Evolutionary conservation across 2,329 filamentous ascomycete genomes (phyloP).

Genomic region (Sclerotinia nivalis): DNA sequence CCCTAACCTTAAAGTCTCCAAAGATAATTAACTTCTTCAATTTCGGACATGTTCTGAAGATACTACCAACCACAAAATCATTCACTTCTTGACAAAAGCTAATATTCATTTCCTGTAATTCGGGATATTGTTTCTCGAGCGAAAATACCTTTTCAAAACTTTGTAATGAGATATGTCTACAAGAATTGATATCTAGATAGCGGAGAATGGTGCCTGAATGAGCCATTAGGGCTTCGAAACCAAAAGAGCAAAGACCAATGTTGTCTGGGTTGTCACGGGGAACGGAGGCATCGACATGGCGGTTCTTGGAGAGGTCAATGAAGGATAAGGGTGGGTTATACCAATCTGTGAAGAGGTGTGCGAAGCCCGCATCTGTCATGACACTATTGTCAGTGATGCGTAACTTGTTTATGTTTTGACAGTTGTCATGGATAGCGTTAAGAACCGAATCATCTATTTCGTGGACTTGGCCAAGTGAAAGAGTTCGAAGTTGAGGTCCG

Average conservation of each 20-base stretch:
- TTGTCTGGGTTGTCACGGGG: constrained; percentile 65
- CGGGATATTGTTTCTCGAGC: constrained; percentile 60
- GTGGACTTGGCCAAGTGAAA: constrained; percentile 72
- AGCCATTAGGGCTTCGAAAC: constrained; percentile 78
- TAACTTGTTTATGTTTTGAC: constrained; percentile 69
- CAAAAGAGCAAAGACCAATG: constrained; percentile 72
- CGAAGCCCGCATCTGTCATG: constrained; percentile 75
- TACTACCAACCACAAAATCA: constrained; percentile 61
- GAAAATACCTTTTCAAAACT: constrained; percentile 76
- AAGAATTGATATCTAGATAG: constrained; percentile 76
- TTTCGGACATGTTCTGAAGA: constrained; percentile 65
- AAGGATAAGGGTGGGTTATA: constrained; percentile 67
- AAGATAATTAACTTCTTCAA: constrained; percentile 62
- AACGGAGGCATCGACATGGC: constrained; percentile 70
- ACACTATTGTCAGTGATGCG: constrained; percentile 76
- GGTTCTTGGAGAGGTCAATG: constrained; percentile 75
- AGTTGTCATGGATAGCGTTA: constrained; percentile 68
- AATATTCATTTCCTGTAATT: constrained; percentile 71
- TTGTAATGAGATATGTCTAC: constrained; percentile 73
- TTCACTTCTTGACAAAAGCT: constrained; percentile 72
- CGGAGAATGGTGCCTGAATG: constrained; percentile 72
- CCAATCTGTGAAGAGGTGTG: constrained; percentile 74
- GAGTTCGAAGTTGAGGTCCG: constrained; percentile 68
- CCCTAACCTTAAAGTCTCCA: constrained; percentile 63
- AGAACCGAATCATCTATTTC: constrained; percentile 70